Percentiles rank a stretch among this genome's conserved stretches.
phyloP scores from a whole-genome alignment of 805 yeast species.

The Candida andamanensis region DNA sequence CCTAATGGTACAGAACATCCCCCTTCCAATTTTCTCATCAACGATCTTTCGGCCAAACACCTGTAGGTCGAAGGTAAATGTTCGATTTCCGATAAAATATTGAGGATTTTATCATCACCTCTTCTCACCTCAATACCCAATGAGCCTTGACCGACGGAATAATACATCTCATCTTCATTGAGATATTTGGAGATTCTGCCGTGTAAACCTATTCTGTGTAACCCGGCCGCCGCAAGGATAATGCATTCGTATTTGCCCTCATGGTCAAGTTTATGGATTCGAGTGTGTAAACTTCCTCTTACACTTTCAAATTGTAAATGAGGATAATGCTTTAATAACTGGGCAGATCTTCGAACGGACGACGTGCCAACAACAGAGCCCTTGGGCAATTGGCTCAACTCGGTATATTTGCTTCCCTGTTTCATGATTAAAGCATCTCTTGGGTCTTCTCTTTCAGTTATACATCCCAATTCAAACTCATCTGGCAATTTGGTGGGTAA shows the following conservation, averaged over 20 bases:
- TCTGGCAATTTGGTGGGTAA: constrained; percentile 88
- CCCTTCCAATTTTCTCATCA: constrained; percentile 88
- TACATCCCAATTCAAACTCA: constrained; percentile 84
- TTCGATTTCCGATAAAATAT: constrained; percentile 59
- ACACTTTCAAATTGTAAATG: constrained; percentile 73
- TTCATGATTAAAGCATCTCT: constrained; percentile 87
- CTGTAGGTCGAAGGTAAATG: constrained; percentile 63
- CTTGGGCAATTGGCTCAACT: constrained; percentile 69
- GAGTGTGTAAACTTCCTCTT: constrained; percentile 75
- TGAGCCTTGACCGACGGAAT: constrained; percentile 99
- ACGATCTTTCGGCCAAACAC: constrained; percentile 82
- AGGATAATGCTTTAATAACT: constrained; percentile 74
- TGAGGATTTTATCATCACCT: constrained; percentile 54
- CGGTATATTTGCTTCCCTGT: constrained; percentile 54
- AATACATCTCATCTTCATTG: constrained; percentile 75
- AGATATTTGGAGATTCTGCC: constrained; percentile 70
- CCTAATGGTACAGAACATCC: constrained; percentile 99
- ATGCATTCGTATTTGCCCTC: constrained; percentile 60
- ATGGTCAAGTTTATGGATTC: constrained; percentile 70
- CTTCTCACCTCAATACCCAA: constrained; percentile 84
- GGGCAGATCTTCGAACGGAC: constrained; percentile 90
- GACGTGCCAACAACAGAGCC: constrained; percentile 93
- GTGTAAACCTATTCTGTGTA: constrained; percentile 67
- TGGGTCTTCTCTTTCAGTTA: constrained; percentile 84
- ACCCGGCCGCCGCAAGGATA: constrained; percentile 89